These are phyloP conservation scores for Lactarius deliciosus DNA, from an alignment of 768 basidiomycete species.

Conservation along the genomic window DNA sequence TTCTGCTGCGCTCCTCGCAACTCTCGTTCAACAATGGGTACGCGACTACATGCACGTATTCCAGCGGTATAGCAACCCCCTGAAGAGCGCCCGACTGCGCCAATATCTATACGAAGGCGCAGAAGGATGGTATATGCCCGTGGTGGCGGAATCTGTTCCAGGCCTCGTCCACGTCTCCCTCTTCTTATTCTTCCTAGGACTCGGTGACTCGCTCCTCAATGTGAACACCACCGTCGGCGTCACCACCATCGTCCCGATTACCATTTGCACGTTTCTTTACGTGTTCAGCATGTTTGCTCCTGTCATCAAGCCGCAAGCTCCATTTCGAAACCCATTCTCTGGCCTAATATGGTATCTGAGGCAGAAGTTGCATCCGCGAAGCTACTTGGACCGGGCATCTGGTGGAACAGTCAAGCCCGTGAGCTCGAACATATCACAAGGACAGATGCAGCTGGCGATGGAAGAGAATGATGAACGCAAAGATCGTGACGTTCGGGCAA, in stretches of 20 bases:
- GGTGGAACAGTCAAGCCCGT: neutral
- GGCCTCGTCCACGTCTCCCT: constrained; percentile 49
- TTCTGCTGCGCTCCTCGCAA: too few relatives aligned
- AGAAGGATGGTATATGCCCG: constrained; percentile 41
- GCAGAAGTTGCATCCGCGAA: constrained; percentile 1
- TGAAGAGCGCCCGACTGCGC: constrained; percentile 42
- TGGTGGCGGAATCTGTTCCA: constrained; percentile 45
- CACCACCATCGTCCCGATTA: constrained; percentile 7
- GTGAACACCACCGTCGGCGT: constrained; percentile 24
- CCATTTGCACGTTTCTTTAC: constrained; percentile 18
- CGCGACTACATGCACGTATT: constrained; percentile 37
- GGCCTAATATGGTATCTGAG: constrained; percentile 15
- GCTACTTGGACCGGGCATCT: neutral
- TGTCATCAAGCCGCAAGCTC: constrained; percentile 2
- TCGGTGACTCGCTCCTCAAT: constrained; percentile 45
- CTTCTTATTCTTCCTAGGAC: constrained; percentile 49
- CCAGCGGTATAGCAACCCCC: constrained; percentile 33
- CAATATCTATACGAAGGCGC: constrained; percentile 41
- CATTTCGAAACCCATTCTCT: constrained; percentile 15
- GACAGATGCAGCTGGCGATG: constrained; percentile 12
- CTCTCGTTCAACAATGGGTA: too few relatives aligned
- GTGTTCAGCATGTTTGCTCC: constrained; percentile 18
- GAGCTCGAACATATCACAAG: neutral
- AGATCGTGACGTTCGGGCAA: constrained; percentile 3
- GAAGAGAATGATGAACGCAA: neutral